Evolutionary conservation across 2,329 filamentous ascomycete genomes (phyloP).

Genomic region (Waltergamsia citrina): DNA sequence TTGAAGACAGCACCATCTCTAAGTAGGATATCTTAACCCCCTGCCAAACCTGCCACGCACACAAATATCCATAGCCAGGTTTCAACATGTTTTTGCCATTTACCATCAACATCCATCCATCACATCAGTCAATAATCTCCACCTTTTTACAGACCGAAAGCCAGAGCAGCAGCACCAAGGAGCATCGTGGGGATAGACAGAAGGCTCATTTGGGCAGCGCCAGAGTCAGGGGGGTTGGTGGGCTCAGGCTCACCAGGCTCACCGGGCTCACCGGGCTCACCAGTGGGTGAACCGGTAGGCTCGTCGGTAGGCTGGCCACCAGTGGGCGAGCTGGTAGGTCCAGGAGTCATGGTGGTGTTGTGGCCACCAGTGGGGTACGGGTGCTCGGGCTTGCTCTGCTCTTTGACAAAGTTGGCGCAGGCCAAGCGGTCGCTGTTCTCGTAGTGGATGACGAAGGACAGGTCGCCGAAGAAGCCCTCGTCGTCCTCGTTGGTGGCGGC

Average conservation of each 20-base stretch:
- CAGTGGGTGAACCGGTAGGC: not conserved
- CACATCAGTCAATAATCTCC: too few species aligned
- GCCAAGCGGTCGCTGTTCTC: conserved; percentile 54
- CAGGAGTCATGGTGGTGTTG: conserved; percentile 3
- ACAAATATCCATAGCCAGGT: too few species aligned
- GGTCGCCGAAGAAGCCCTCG: conserved; percentile 54
- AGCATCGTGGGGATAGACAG: conserved; percentile 3
- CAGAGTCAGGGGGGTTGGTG: conserved; percentile 2
- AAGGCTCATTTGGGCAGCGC: conserved; percentile 3
- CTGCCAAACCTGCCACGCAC: too few species aligned
- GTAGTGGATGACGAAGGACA: conserved; percentile 55
- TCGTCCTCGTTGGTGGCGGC: conserved; percentile 41
- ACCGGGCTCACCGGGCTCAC: not conserved
- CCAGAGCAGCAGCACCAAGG: conserved; percentile 2
- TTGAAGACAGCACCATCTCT: too few species aligned
- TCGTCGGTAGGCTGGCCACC: not conserved
- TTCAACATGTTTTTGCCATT: too few species aligned
- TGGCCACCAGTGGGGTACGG: not conserved
- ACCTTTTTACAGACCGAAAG: conserved; percentile 4
- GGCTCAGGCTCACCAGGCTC: not conserved
- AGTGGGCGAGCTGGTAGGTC: not conserved
- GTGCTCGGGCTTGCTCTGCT: conserved; percentile 5
- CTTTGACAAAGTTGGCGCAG: conserved; percentile 49
- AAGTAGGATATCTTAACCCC: too few species aligned
- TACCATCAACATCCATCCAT: too few species aligned